Evolutionary conservation across 2,329 filamentous ascomycete species (phyloP).

Genomic region (Gyromitra esculenta): DNA sequence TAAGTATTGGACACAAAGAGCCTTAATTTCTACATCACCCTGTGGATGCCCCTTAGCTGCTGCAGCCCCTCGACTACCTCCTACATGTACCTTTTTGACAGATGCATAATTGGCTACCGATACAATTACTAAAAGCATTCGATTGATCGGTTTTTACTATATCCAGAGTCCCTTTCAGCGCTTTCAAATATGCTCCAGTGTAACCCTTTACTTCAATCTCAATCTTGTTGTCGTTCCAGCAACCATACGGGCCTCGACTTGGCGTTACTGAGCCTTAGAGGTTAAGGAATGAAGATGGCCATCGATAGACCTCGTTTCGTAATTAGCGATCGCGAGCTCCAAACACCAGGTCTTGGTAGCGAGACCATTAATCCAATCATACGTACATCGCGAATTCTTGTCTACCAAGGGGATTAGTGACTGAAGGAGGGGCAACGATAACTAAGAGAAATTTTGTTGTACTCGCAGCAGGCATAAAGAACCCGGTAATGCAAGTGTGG

Average conservation of each 20-base stretch:
- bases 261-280: background rate
- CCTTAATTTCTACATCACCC: background rate
- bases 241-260: background rate
- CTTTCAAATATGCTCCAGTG: background rate
- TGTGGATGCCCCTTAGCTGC: background rate
- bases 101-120: background rate
- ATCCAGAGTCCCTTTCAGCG: background rate
- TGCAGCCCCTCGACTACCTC: background rate
- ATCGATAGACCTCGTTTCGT: background rate
- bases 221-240: background rate
- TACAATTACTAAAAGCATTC: background rate
- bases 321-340: background rate
- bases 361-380: background rate
- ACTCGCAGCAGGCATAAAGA: no score
- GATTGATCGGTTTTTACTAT: background rate
- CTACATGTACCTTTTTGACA: background rate
- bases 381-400: background rate
- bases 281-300: background rate
- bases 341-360: background rate
- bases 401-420: background rate
- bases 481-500: no score
- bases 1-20: background rate
- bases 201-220: background rate
- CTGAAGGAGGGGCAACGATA: background rate
- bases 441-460: conserved; percentile 4